Evolutionary conservation across 116 monocot genomes (phyloP).

Genomic region (Thalassia testudinum): DNA sequence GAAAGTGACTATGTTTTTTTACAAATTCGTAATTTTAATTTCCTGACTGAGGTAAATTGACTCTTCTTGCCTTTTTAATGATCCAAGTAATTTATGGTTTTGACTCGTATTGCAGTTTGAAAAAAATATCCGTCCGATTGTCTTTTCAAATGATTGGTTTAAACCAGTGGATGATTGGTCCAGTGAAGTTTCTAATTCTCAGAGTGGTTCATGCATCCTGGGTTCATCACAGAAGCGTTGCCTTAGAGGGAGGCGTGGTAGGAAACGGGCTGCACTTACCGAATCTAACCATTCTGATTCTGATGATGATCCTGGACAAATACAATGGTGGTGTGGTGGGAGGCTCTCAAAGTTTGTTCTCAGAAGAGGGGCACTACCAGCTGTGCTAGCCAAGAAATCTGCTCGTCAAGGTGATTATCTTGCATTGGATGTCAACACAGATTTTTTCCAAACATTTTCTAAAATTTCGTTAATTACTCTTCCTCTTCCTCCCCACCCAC

Average conservation of each 20-base stretch:
- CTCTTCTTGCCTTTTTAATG: too few relatives aligned
- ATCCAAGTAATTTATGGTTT: too few relatives aligned
- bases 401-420: conserved; percentile 52
- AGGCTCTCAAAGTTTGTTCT: conserved; percentile 35
- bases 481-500: too few relatives aligned
- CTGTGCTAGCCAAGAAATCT: conserved; percentile 28
- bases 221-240: conserved; percentile 33
- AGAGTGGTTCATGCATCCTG: conserved; percentile 8
- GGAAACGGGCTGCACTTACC: conserved; percentile 15
- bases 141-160: conserved; percentile 44
- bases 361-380: conserved; percentile 30
- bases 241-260: conserved; percentile 20
- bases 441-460: too few relatives aligned
- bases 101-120: conserved; percentile 49
- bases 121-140: conserved; percentile 48
- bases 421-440: too few relatives aligned
- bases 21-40: too few relatives aligned
- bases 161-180: conserved; percentile 31
- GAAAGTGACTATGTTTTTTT: too few relatives aligned
- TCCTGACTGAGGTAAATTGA: too few relatives aligned
- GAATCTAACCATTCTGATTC: conserved; percentile 9
- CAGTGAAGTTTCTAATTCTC: conserved; percentile 12
- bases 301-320: conserved; percentile 24
- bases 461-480: too few relatives aligned
- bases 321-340: conserved; percentile 57